A percentile compares a stretch with the other conserved stretches of the same genome.
These are phyloP conservation scores for Cupressus sempervirens DNA, from an alignment of 75 land plant species.

Conservation along the genomic window DNA sequence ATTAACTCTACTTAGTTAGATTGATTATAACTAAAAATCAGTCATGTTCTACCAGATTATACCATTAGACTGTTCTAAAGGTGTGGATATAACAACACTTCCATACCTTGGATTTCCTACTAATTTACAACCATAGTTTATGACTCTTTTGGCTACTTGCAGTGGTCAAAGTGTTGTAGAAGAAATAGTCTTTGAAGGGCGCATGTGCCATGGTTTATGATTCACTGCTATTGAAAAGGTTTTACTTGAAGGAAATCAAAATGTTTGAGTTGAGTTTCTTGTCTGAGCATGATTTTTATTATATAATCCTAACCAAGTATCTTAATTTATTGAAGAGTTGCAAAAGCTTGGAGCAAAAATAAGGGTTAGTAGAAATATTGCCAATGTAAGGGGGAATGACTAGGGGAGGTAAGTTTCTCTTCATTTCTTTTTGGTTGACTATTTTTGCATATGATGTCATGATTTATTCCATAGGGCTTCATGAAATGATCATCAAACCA, in stretches of 20 bases:
- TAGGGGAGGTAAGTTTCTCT: no score
- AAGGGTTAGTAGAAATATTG: no score
- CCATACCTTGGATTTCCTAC: slow-evolving; percentile 83
- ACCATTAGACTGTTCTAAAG: slow-evolving; percentile 20
- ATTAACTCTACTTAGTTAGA: background rate
- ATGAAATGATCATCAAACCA: background rate
- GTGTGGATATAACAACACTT: slow-evolving; percentile 41
- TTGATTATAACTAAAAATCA: background rate
- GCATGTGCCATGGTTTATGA: slow-evolving; percentile 66
- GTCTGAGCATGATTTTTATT: background rate
- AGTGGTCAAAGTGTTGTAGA: no score
- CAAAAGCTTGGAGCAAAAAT: slow-evolving; percentile 71
- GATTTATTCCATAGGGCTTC: background rate
- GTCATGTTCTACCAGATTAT: slow-evolving; percentile 26
- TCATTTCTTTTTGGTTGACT: no score
- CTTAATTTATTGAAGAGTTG: slow-evolving; percentile 45
- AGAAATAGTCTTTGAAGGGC: slow-evolving; percentile 70
- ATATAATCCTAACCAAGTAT: background rate
- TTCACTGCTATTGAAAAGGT: background rate
- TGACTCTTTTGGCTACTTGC: slow-evolving; percentile 57
- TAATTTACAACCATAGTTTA: slow-evolving; percentile 70
- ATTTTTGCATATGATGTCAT: background rate
- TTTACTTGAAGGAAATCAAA: slow-evolving; percentile 7
- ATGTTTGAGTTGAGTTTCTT: background rate
- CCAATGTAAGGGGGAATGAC: no score